Evolutionary conservation across 2,329 filamentous ascomycete species (phyloP), one percentile per base, ranked within the genome.

Genomic region (Pezicula carpinea): DNA sequence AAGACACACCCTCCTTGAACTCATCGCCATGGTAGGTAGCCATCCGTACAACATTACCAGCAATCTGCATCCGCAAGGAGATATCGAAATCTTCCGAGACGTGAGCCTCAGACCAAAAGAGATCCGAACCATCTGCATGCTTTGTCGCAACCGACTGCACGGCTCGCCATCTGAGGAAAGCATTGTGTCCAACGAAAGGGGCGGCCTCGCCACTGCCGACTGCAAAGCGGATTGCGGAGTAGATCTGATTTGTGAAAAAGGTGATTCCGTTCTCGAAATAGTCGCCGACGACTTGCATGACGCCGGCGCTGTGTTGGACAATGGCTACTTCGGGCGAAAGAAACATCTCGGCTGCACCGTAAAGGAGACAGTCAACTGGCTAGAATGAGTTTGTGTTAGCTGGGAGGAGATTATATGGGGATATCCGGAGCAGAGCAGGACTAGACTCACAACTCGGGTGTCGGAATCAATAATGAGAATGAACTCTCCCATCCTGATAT

Each of bases 11-110:
- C 64, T 92, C 87, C 63, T 89, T 85, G 73, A 89, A 90, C 40
- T 82, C 85, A 14, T 85, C 80, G 26, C 82, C 82, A 5, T 82
- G 81, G 75, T 85, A 90, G 15, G 83, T 80, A 6, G 82, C 85
- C 22, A 89, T 73, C 22, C 86, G 83, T 55, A 88, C 83, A 52
- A 83, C 81, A 65, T 89, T 89, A 22, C 85, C 84, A 52, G 71
- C 78, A 53, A 79, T 81, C 64, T 89, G 86, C 15, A 90, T 76
- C 54, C 85, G 83, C 18, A 89, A 79, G 19, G 85, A 85, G 83
- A 90, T 89, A 58, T 89, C 85, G 61, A 90, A 89, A 64, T 90
- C 86, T 62, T 90, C 86, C 2, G 85, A 89, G 50, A 89, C 86
- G 61, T 88, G 86, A 26, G 77, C 80, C 66, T 90, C 86, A 6